A percentile compares a stretch with the other conserved stretches of the same genome.
Evolutionary conservation across 768 basidiomycete genomes (phyloP).

Genomic region (Termitomyces sp.): DNA sequence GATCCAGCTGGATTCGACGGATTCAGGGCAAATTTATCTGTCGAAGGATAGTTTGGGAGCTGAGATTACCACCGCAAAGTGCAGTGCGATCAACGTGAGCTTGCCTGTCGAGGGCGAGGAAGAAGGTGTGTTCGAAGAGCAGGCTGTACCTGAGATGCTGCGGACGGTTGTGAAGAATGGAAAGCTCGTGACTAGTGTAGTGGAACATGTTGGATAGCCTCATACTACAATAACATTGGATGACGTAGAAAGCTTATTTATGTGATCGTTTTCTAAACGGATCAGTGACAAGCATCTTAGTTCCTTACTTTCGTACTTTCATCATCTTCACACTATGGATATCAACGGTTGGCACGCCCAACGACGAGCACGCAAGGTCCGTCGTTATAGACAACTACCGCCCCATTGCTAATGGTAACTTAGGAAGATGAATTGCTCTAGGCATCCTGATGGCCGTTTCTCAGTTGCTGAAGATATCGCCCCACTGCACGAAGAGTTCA

Average conservation of each 20-base stretch:
- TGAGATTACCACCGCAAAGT: conserved; percentile 93
- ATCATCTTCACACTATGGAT: conserved; percentile 46
- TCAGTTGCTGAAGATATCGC: conserved; percentile 50
- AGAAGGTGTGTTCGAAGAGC: conserved; percentile 88
- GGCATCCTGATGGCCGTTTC: conserved; percentile 39
- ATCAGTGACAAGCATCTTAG: conserved; percentile 1
- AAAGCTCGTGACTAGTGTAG: conserved; percentile 81
- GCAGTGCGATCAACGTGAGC: conserved; percentile 87
- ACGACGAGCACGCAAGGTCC: conserved; percentile 53
- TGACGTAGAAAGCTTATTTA: conserved; percentile 1
- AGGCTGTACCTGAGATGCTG: conserved; percentile 93
- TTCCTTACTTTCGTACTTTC: neutral
- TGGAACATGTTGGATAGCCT: conserved; percentile 72
- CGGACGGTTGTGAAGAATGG: conserved; percentile 77
- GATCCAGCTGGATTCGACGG: conserved; percentile 90
- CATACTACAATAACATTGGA: neutral
- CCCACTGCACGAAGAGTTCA: conserved; percentile 58
- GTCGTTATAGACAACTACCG: conserved; percentile 10
- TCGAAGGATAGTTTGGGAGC: conserved; percentile 70
- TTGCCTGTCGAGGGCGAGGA: conserved; percentile 84
- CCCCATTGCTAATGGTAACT: conserved; percentile 1
- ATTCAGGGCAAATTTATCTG: conserved; percentile 92
- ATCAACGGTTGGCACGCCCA: conserved; percentile 72
- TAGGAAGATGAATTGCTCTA: conserved; percentile 29
- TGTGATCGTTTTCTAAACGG: neutral